A percentile compares a stretch with the other conserved stretches of the same genome.
These are phyloP conservation scores for Fraxinus nigra DNA, from an alignment of 305 asterid genomes.

Conservation along the genomic window DNA sequence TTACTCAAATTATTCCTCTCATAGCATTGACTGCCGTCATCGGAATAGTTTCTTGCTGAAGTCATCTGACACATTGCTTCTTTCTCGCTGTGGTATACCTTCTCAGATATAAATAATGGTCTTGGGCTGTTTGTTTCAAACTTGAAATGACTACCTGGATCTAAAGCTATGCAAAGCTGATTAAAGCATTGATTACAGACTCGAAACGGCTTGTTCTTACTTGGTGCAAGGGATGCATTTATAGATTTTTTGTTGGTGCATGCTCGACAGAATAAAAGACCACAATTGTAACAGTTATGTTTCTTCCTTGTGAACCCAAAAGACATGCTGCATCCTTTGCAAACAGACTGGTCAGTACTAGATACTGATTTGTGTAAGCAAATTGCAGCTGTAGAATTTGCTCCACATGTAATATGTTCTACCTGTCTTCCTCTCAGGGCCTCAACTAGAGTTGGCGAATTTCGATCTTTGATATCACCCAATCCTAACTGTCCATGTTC, in stretches of 20 bases:
- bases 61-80: conserved; percentile 32
- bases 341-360: conserved; percentile 45
- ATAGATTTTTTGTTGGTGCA: conserved; percentile 44
- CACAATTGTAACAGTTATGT: conserved; percentile 52
- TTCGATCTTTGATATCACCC: conserved; percentile 44
- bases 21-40: conserved; percentile 22
- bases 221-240: conserved; percentile 50
- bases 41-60: conserved; percentile 22
- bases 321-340: conserved; percentile 41
- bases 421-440: conserved; percentile 41
- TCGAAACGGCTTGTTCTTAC: conserved; percentile 35
- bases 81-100: conserved; percentile 25
- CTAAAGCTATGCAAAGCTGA: conserved; percentile 29
- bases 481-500: conserved; percentile 49
- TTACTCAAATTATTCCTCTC: conserved; percentile 8
- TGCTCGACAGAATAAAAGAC: conserved; percentile 41
- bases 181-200: conserved; percentile 47
- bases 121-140: conserved; percentile 33
- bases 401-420: conserved; percentile 43
- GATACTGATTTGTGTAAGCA: conserved; percentile 47
- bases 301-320: conserved; percentile 49
- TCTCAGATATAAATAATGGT: conserved; percentile 22
- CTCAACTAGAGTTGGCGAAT: conserved; percentile 43
- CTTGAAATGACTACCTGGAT: conserved; percentile 21
- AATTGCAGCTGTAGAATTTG: conserved; percentile 46